Base-by-base conservation (phyloP, 2,329 filamentous ascomycete genomes). In the Daldinia sp. region DNA sequence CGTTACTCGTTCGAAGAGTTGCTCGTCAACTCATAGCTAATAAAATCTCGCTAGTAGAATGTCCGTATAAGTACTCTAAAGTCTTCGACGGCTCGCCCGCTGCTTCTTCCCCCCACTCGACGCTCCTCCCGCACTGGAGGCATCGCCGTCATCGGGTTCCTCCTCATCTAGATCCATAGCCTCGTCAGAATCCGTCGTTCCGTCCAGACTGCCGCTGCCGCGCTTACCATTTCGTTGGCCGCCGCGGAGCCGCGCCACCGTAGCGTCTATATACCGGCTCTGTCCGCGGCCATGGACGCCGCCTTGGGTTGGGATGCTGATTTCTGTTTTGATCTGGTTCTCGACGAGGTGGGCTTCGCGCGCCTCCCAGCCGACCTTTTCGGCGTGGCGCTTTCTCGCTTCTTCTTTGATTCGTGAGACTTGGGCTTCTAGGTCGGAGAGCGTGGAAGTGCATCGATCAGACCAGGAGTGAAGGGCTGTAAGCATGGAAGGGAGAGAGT, bases 341-440 rank as follows among this genome's bases (percentile, higher is more conserved):
- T 82, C 77, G 4, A 88, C 71, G 0, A 85, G 79, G 34, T 76
- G 75, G 39, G 85, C 81, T 7, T 87, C 74, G 39, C 81, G 78
- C 5, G 77, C 76, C 0, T 84, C 79, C 56, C 84, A 81, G 3
- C 76, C 79, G 5, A 78, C 75, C 50, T 83, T 81, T 48, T 85
- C 82, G 9, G 75, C 79, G 37, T 85, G 82, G 13, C 87, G 81
- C 48, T 78, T 76, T 25, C 80, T 77, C 1, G 90, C 90, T 1
- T 82, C 80, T 1, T 77, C 76, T 68, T 86, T 88, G 64, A 97
- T 88, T 29, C 77, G 81, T 11, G 82, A 82, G 58, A 96, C 91
- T 75, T 96, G 90, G 1, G 81, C 80, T 67, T 97, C 93, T 3
- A 99, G 85, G 27, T 90, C 90, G 0, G 78, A 79, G 1, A 97